Conservation (phyloP, 495 filamentous ascomycete genomes). For the Hypoxylon lienhwacheense region DNA sequence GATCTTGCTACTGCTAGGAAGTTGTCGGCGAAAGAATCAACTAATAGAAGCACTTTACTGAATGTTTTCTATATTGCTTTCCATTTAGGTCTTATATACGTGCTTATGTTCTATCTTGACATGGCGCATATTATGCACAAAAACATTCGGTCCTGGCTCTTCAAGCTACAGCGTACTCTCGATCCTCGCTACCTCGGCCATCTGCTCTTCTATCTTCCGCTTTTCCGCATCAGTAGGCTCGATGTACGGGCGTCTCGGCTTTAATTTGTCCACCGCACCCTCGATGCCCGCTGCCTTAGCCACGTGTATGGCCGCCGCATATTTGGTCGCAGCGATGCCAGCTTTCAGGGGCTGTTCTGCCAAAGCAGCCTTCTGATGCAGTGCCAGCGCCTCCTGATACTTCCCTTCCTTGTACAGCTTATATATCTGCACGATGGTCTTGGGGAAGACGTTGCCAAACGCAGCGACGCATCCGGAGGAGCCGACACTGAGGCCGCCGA, state of each 20-base stretch:
- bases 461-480: constrained; percentile 67
- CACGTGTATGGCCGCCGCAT: constrained; percentile 59
- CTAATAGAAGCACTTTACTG: too few species aligned
- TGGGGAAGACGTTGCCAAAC: constrained; percentile 68
- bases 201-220: constrained; percentile 48
- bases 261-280: constrained; percentile 56
- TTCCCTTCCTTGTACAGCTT: constrained; percentile 54
- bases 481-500: constrained; percentile 62
- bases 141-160: neutral
- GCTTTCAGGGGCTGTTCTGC: constrained; percentile 60
- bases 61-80: neutral
- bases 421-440: constrained; percentile 56
- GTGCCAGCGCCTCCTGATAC: constrained; percentile 54
- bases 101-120: neutral
- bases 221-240: constrained; percentile 53
- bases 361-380: constrained; percentile 55
- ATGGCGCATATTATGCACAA: neutral
- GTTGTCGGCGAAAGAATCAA: too few species aligned
- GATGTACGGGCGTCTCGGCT: constrained; percentile 61
- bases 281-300: constrained; percentile 60
- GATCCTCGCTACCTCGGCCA: constrained; percentile 54
- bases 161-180: constrained; percentile 44
- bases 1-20: too few species aligned
- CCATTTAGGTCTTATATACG: neutral
- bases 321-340: constrained; percentile 68